Percentiles rank a stretch among this genome's conserved stretches.
Evolutionary conservation across 345 rosid genomes (phyloP).

Genomic region (Aurinia saxatilis): DNA sequence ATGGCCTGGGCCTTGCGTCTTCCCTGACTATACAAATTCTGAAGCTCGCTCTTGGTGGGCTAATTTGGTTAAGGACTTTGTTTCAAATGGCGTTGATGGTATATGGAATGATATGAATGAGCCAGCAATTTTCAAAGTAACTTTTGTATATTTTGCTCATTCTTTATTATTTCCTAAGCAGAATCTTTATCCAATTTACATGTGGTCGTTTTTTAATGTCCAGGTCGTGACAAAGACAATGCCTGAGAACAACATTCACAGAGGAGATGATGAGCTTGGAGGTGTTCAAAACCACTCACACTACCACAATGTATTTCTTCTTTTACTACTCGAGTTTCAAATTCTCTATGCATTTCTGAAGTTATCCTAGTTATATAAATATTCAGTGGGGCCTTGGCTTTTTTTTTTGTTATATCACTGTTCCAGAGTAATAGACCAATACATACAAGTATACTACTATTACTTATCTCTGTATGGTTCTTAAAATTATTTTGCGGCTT

Average conservation of each 20-base stretch:
- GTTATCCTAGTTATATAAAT: background rate
- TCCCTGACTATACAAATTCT: conserved; percentile 79
- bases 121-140: conserved; percentile 83
- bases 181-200: conserved; percentile 11
- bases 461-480: background rate
- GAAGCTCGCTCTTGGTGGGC: conserved; percentile 92
- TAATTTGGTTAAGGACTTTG: conserved; percentile 60
- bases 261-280: conserved; percentile 76
- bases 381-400: background rate
- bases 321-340: conserved; percentile 3
- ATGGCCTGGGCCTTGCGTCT: conserved; percentile 94
- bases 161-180: background rate
- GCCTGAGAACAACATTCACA: conserved; percentile 80
- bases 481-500: background rate
- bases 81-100: conserved; percentile 85
- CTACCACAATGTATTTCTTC: conserved; percentile 73
- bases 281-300: conserved; percentile 70
- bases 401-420: background rate
- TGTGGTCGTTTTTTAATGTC: background rate
- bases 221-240: conserved; percentile 86
- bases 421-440: background rate
- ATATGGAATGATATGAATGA: conserved; percentile 99
- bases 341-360: background rate
- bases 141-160: background rate
- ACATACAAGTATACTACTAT: background rate